Percentiles rank a stretch among this genome's conserved stretches.
Evolutionary conservation across 495 filamentous ascomycete genomes (phyloP).

Genomic region (Trichocladium uniseriatum): DNA sequence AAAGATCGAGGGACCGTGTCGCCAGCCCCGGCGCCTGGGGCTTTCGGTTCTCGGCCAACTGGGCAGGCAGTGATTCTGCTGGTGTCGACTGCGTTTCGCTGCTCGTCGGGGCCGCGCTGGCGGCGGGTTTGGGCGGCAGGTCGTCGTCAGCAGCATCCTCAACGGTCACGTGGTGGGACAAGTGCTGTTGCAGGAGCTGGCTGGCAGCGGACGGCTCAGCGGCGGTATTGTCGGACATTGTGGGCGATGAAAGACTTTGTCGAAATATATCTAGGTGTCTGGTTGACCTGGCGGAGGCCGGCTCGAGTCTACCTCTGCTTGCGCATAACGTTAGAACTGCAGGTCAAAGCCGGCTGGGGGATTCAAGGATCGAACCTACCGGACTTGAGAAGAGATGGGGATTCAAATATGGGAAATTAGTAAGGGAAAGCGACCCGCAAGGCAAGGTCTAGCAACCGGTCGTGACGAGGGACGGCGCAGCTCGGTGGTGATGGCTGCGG

Average conservation of each 20-base stretch:
- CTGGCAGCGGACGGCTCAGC: conserved; percentile 56
- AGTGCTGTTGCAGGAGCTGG: conserved; percentile 70
- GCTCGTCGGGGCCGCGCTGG: conserved; percentile 27
- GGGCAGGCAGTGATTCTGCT: conserved; percentile 41
- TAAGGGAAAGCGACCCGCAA: too few relatives aligned
- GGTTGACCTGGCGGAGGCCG: background rate
- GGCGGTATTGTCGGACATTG: conserved; percentile 27
- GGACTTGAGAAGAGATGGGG: too few relatives aligned
- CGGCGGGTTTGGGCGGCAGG: conserved; percentile 39
- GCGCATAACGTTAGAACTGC: too few relatives aligned
- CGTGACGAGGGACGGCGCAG: too few relatives aligned
- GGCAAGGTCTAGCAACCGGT: too few relatives aligned
- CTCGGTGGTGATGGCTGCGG: too few relatives aligned
- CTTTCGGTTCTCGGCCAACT: conserved; percentile 56
- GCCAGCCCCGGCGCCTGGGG: conserved; percentile 34
- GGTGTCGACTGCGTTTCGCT: conserved; percentile 30
- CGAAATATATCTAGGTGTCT: background rate
- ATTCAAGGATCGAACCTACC: too few relatives aligned
- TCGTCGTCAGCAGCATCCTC: conserved; percentile 78
- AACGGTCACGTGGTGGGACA: conserved; percentile 56
- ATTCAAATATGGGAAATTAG: too few relatives aligned
- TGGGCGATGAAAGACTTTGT: background rate
- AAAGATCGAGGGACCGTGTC: conserved; percentile 77
- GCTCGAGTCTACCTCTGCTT: background rate
- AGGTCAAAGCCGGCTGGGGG: too few relatives aligned